phyloP scores from a whole-genome alignment of 2,329 filamentous ascomycete genomes.

The Exophiala spinifera region DNA sequence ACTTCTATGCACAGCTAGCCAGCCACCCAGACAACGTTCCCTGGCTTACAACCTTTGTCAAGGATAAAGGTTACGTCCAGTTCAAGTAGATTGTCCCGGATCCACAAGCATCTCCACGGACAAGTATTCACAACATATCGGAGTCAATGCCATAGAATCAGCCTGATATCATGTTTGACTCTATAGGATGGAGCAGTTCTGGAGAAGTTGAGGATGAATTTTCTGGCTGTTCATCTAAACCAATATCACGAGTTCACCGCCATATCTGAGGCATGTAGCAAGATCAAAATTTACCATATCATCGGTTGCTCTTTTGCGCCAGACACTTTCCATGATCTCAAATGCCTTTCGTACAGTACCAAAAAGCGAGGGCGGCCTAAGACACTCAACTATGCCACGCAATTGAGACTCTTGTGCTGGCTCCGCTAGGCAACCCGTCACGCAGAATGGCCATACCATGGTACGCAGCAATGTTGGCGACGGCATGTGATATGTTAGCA shows the following conservation, averaged over 20 bases:
- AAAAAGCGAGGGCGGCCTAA: slow-evolving; percentile 28
- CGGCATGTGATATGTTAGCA: slow-evolving; percentile 2
- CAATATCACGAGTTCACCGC: background rate
- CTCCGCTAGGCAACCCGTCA: slow-evolving; percentile 32
- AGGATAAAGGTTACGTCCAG: slow-evolving; percentile 14
- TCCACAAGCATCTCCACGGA: background rate
- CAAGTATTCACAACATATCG: background rate
- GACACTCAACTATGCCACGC: slow-evolving; percentile 26
- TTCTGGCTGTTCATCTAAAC: background rate
- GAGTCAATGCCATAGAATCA: background rate
- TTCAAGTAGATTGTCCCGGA: slow-evolving; percentile 19
- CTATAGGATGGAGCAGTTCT: no score
- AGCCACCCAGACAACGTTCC: slow-evolving; percentile 9
- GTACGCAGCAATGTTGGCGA: slow-evolving; percentile 30
- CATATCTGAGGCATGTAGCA: background rate
- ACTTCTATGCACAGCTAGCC: slow-evolving; percentile 16
- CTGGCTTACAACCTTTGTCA: slow-evolving; percentile 19
- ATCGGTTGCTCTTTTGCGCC: slow-evolving; percentile 22
- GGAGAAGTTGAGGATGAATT: background rate
- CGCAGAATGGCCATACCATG: slow-evolving; percentile 36
- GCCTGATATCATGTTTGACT: no score
- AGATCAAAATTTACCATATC: background rate
- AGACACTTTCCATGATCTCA: slow-evolving; percentile 39
- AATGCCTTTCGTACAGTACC: slow-evolving; percentile 33
- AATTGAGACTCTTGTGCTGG: slow-evolving; percentile 26